phyloP scores from a whole-genome alignment of 139 green algal genomes.

The Micractinium conductrix region DNA sequence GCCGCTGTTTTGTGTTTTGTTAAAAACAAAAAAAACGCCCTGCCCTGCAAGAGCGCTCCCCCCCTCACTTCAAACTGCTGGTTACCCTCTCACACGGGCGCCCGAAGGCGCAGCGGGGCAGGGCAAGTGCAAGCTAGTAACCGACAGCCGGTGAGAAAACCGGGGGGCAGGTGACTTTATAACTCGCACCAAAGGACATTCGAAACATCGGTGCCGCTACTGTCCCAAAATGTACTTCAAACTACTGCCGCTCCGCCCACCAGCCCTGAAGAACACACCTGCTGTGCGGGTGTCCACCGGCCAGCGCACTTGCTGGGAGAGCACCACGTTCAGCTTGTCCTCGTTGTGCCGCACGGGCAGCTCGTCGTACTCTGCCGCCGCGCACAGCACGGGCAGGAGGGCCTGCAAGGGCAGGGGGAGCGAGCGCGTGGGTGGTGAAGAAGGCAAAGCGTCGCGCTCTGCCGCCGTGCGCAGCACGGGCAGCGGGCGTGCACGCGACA shows the following conservation, averaged over 20 bases:
- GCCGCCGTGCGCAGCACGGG: no score
- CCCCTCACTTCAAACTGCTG: no score
- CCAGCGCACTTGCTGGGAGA: slow-evolving; percentile 70
- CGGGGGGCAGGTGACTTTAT: not conserved
- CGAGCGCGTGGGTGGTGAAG: not conserved
- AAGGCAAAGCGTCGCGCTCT: no score
- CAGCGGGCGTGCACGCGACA: not conserved
- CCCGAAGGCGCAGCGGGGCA: no score
- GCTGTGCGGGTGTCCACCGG: slow-evolving; percentile 59
- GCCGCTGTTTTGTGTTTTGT: no score
- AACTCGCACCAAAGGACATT: not conserved
- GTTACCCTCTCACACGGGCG: no score
- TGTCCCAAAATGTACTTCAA: not conserved
- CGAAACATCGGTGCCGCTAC: not conserved
- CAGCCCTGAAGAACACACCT: not conserved
- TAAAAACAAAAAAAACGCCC: no score
- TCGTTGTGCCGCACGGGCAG: slow-evolving; percentile 99
- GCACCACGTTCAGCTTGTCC: slow-evolving; percentile 90
- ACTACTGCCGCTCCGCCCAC: not conserved
- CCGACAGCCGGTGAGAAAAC: not conserved
- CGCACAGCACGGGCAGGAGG: slow-evolving; percentile 76
- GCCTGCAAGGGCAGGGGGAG: slow-evolving; percentile 1
- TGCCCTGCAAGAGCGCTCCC: no score
- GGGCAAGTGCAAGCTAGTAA: not conserved
- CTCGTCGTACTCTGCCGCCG: slow-evolving; percentile 92